Percentiles rank a stretch among this genome's conserved stretches.
Conservation (phyloP, 2,329 filamentous ascomycete species). For the Aspergillus sp. region DNA sequence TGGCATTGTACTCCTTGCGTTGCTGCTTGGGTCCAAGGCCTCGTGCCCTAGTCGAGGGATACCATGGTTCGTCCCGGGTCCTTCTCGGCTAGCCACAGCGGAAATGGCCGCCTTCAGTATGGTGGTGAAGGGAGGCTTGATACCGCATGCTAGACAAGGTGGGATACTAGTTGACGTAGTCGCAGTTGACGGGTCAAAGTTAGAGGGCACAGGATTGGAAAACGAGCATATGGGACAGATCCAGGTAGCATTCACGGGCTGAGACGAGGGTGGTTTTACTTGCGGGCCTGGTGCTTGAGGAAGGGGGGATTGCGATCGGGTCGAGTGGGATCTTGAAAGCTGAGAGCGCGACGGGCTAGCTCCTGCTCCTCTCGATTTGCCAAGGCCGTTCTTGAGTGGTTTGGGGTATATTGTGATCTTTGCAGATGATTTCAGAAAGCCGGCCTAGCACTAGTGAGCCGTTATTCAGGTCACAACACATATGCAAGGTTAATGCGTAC, state of each 20-base stretch:
- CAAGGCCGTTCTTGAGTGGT: conserved; percentile 63
- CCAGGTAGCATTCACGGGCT: conserved; percentile 70
- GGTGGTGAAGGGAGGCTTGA: conserved; percentile 80
- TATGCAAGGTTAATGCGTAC: conserved; percentile 46
- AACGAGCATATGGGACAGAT: conserved; percentile 95
- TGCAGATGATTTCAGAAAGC: conserved; percentile 90
- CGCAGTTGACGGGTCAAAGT: conserved; percentile 83
- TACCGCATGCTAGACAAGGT: conserved; percentile 88
- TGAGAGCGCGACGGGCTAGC: conserved; percentile 33
- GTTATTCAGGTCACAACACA: not conserved
- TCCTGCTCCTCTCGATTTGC: conserved; percentile 53
- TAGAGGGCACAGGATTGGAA: conserved; percentile 87
- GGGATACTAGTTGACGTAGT: conserved; percentile 77
- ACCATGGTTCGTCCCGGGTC: conserved; percentile 12
- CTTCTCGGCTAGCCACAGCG: conserved; percentile 58
- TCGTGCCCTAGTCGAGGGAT: conserved; percentile 4
- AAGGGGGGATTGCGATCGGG: conserved; percentile 30
- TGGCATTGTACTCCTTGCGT: not conserved
- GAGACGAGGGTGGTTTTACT: conserved; percentile 35
- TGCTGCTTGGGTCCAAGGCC: conserved; percentile 5
- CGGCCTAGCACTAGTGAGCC: conserved; percentile 57
- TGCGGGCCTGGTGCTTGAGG: conserved; percentile 32
- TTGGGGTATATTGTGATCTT: conserved; percentile 91
- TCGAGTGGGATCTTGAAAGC: conserved; percentile 33
- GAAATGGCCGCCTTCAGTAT: conserved; percentile 84